A percentile compares a stretch with the other conserved stretches of the same genome.
Evolutionary conservation across 1,284 basidiomycete genomes (phyloP).

Genomic region (Ceratobasidium sp.): DNA sequence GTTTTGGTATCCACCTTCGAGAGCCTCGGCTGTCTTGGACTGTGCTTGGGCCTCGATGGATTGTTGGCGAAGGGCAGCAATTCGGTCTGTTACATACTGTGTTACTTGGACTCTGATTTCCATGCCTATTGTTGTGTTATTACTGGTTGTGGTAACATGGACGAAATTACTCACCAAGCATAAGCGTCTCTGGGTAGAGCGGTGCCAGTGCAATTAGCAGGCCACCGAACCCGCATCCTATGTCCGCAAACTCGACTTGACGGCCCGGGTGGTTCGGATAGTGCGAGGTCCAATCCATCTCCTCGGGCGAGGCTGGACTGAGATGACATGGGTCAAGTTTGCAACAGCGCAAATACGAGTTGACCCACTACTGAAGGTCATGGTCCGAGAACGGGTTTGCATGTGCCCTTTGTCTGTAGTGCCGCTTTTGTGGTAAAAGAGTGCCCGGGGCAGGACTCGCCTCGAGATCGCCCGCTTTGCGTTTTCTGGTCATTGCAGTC

Average conservation of each 20-base stretch:
- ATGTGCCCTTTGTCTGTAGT: slow-evolving; percentile 96
- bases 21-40: slow-evolving; percentile 3
- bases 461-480: slow-evolving; percentile 30
- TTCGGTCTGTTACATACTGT: slow-evolving; percentile 95
- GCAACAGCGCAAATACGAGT: background rate
- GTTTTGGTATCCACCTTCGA: slow-evolving; percentile 69
- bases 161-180: slow-evolving; percentile 78
- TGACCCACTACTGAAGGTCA: slow-evolving; percentile 77
- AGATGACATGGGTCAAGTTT: background rate
- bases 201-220: slow-evolving; percentile 91
- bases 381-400: slow-evolving; percentile 99
- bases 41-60: slow-evolving; percentile 45
- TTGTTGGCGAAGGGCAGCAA: slow-evolving; percentile 78
- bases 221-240: slow-evolving; percentile 98
- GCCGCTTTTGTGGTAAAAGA: slow-evolving; percentile 76
- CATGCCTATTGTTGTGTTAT: slow-evolving; percentile 70
- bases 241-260: slow-evolving; percentile 92
- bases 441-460: background rate
- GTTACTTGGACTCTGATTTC: slow-evolving; percentile 98
- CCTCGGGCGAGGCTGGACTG: slow-evolving; percentile 77
- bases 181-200: slow-evolving; percentile 89
- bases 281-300: slow-evolving; percentile 87
- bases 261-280: slow-evolving; percentile 74
- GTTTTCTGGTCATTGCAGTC: slow-evolving; percentile 32
- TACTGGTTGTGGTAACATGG: slow-evolving; percentile 28